Evolutionary conservation across 129 eudicot genomes (phyloP).

Genomic region (Ambrosia artemisiifolia): DNA sequence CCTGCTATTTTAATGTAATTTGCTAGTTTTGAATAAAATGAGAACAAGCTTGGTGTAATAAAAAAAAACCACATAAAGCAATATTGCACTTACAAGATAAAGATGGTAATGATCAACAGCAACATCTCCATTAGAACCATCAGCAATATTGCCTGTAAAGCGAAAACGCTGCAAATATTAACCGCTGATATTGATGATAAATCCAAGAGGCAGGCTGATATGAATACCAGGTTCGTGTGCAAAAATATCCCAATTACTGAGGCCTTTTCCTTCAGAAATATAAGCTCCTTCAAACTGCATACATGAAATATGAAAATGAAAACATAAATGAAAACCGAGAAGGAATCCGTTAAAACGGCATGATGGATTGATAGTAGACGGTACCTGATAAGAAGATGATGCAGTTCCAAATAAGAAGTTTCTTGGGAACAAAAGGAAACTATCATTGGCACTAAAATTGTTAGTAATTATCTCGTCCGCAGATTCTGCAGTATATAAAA

Average conservation of each 20-base stretch:
- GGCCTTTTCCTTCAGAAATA: conserved; percentile 73
- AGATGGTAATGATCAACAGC: conserved; percentile 71
- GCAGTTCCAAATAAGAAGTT: conserved; percentile 79
- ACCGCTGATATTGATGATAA: not conserved
- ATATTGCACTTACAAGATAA: conserved; percentile 42
- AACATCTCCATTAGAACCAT: conserved; percentile 72
- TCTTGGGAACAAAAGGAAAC: conserved; percentile 40
- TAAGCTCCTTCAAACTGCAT: conserved; percentile 78
- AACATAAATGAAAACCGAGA: too few species aligned
- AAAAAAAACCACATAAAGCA: not conserved
- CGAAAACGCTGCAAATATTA: not conserved
- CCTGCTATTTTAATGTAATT: too few species aligned
- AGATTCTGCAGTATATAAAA: not conserved
- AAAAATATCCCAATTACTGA: conserved; percentile 74
- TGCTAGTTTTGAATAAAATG: too few species aligned
- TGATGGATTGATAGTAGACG: not conserved
- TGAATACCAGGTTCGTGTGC: conserved; percentile 53
- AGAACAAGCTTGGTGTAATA: not conserved
- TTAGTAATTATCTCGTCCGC: not conserved
- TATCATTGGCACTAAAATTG: conserved; percentile 14
- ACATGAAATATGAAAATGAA: not conserved
- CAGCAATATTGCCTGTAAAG: conserved; percentile 49
- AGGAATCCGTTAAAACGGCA: conserved; percentile 34
- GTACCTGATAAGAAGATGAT: conserved; percentile 88
- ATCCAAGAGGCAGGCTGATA: not conserved